Percentiles rank a stretch among this genome's conserved stretches.
Evolutionary conservation across 1,284 basidiomycete genomes (phyloP).

Genomic region (Cutaneotrichosporon curvatum): DNA sequence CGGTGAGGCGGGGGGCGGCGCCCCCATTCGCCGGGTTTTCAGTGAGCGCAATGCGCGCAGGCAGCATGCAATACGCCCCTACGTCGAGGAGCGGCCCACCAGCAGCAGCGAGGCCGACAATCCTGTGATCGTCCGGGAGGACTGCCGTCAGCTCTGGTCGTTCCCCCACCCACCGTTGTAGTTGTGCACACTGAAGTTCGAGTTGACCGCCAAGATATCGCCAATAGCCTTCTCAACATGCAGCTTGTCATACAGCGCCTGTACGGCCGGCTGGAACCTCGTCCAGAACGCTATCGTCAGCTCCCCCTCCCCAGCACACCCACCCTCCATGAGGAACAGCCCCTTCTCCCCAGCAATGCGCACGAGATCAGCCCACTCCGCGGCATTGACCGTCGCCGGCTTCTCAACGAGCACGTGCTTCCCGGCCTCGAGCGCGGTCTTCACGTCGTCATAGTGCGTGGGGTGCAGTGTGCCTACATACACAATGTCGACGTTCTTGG

Average conservation of each 20-base stretch:
- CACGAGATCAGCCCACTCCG: conserved; percentile 45
- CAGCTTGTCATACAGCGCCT: conserved; percentile 38
- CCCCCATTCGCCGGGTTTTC: conserved; percentile 34
- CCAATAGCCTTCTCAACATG: conserved; percentile 39
- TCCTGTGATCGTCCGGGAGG: conserved; percentile 35
- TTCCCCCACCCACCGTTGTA: conserved; percentile 5
- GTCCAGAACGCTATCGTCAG: conserved; percentile 19
- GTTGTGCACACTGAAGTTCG: conserved; percentile 9
- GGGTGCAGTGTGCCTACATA: conserved; percentile 51
- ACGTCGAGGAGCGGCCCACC: conserved; percentile 50
- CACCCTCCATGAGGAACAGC: conserved; percentile 44
- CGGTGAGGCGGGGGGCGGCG: conserved; percentile 29
- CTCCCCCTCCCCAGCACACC: not conserved
- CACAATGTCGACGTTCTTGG: conserved; percentile 46
- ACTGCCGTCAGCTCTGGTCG: not conserved
- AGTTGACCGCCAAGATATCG: conserved; percentile 30
- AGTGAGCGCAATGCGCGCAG: conserved; percentile 10
- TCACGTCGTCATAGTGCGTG: conserved; percentile 46
- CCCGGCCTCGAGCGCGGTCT: conserved; percentile 45
- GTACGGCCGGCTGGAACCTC: conserved; percentile 42
- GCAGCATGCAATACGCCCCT: conserved; percentile 40
- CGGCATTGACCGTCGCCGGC: conserved; percentile 47
- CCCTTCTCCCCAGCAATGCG: conserved; percentile 41
- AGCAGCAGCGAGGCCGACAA: conserved; percentile 46
- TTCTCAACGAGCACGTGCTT: conserved; percentile 49